phyloP scores from a whole-genome alignment of 352 stramenopile genomes.

The Phytophthora colocasiae region DNA sequence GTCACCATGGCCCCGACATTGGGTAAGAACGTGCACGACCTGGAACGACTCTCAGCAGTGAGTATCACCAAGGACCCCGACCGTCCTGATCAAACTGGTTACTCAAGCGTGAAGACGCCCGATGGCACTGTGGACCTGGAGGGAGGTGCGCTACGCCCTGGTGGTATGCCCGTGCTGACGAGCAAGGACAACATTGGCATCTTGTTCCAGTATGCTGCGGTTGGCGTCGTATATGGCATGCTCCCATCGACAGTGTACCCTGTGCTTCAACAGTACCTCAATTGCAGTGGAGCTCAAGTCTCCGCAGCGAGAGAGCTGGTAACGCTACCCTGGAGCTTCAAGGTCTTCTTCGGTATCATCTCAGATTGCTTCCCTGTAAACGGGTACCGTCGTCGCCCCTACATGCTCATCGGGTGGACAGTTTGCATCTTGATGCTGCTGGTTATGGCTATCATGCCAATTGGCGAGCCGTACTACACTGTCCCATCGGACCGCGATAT shows the following conservation, averaged over 20 bases:
- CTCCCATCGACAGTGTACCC: constrained; percentile 18
- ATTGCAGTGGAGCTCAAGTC: constrained; percentile 23
- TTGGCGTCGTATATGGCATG: constrained; percentile 20
- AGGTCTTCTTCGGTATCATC: constrained; percentile 31
- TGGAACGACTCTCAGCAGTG: constrained; percentile 19
- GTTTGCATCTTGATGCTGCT: constrained; percentile 28
- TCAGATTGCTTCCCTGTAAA: constrained; percentile 24
- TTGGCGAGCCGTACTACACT: constrained; percentile 21
- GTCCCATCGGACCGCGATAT: constrained; percentile 23
- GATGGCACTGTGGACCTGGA: constrained; percentile 11
- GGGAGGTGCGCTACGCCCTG: constrained; percentile 17
- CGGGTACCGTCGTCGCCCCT: constrained; percentile 20
- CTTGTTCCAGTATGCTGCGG: constrained; percentile 19
- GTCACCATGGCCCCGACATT: constrained; percentile 8
- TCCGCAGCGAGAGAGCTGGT: constrained; percentile 21
- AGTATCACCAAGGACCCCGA: constrained; percentile 16
- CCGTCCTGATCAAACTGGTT: constrained; percentile 3
- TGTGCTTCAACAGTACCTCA: constrained; percentile 25
- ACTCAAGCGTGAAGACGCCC: constrained; percentile 10
- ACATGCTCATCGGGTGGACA: constrained; percentile 29
- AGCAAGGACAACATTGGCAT: constrained; percentile 22
- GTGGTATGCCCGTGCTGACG: constrained; percentile 17
- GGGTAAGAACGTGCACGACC: constrained; percentile 12
- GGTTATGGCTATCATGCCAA: constrained; percentile 22
- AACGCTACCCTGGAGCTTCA: constrained; percentile 23